A percentile compares a stretch with the other conserved stretches of the same genome.
These are phyloP conservation scores for Leccinellum rugosiceps DNA, from an alignment of 768 basidiomycete genomes.

Conservation along the genomic window DNA sequence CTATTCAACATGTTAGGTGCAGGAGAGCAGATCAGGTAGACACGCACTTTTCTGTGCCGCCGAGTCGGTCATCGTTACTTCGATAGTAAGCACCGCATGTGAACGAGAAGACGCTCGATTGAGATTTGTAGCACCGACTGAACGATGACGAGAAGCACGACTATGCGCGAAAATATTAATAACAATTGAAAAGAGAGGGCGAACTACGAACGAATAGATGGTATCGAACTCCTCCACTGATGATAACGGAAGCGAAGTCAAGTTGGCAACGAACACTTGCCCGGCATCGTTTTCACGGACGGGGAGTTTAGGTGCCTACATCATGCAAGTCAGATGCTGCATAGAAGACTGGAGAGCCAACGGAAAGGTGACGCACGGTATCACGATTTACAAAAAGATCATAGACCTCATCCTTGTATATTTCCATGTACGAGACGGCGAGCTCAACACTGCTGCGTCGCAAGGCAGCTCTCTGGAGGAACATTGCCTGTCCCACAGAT, in stretches of 20 bases:
- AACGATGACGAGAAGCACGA: constrained; percentile 70
- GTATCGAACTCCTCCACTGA: constrained; percentile 45
- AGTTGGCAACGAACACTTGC: constrained; percentile 53
- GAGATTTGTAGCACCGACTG: constrained; percentile 81
- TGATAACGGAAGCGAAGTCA: constrained; percentile 37
- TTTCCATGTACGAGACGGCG: constrained; percentile 79
- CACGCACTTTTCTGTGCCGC: constrained; percentile 50
- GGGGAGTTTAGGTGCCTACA: constrained; percentile 52
- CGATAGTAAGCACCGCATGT: constrained; percentile 81
- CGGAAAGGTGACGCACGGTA: constrained; percentile 42
- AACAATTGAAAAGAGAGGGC: neutral
- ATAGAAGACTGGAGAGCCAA: neutral
- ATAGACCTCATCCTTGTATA: constrained; percentile 89
- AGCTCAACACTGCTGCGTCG: constrained; percentile 45
- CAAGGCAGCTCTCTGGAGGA: constrained; percentile 43
- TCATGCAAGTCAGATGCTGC: neutral
- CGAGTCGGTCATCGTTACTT: constrained; percentile 57
- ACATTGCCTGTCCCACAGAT: constrained; percentile 48
- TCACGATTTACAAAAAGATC: constrained; percentile 77
- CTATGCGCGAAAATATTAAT: constrained; percentile 34
- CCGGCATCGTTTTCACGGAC: constrained; percentile 52
- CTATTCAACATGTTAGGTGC: constrained; percentile 33
- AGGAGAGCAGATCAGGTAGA: neutral
- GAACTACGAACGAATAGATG: constrained; percentile 43
- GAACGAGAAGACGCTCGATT: constrained; percentile 85